These are phyloP conservation scores for Acer saccharum DNA, from an alignment of 345 rosid species.

Conservation along the genomic window DNA sequence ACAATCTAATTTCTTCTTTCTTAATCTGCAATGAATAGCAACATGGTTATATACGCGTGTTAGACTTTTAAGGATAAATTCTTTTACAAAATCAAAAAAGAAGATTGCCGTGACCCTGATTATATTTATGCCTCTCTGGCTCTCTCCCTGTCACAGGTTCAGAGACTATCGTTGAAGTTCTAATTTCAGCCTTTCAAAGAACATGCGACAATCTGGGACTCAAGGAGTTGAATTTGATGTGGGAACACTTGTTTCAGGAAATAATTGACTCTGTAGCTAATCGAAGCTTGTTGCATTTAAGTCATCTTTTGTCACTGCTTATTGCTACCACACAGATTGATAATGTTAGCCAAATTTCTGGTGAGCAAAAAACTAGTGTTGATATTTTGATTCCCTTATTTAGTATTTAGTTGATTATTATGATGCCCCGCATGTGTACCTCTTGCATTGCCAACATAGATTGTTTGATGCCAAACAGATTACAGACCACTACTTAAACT, in stretches of 20 bases:
- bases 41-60: neutral
- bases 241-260: constrained; percentile 57
- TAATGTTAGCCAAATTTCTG: constrained; percentile 44
- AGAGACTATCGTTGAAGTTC: constrained; percentile 61
- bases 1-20: neutral
- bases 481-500: constrained; percentile 50
- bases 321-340: constrained; percentile 50
- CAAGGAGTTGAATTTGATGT: constrained; percentile 48
- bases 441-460: constrained; percentile 12
- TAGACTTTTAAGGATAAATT: neutral
- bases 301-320: constrained; percentile 56
- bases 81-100: too few relatives aligned
- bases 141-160: constrained; percentile 45
- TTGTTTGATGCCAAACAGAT: constrained; percentile 48
- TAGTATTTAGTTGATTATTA: neutral
- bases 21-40: neutral
- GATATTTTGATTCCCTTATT: constrained; percentile 20
- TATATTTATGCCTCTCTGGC: constrained; percentile 11
- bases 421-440: neutral
- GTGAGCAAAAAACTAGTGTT: constrained; percentile 42
- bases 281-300: constrained; percentile 38
- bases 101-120: constrained; percentile 12
- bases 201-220: constrained; percentile 59
- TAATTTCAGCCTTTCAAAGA: constrained; percentile 52
- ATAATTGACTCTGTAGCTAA: constrained; percentile 39